Conservation (phyloP, 495 filamentous ascomycete species). For the Friedmanniomyces simplex region DNA sequence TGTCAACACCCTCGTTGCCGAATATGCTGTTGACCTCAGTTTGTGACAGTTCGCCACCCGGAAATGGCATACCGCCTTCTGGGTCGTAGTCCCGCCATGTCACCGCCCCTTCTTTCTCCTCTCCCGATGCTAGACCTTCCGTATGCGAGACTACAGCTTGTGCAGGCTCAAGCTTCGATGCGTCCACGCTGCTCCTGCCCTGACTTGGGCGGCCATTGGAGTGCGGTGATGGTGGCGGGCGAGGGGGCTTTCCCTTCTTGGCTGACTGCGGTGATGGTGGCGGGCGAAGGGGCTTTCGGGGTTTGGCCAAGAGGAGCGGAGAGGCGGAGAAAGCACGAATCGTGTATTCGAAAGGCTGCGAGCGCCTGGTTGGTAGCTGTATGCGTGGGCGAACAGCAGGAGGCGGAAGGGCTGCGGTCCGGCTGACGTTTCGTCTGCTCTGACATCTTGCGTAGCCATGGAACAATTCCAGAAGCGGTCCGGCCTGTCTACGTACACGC, state of each 20-base stretch:
- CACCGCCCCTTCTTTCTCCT: not conserved
- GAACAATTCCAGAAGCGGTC: conserved; percentile 13
- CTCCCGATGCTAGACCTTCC: conserved; percentile 3
- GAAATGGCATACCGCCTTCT: conserved; percentile 21
- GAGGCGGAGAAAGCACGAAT: not conserved
- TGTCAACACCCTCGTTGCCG: conserved; percentile 38
- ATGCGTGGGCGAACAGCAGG: not conserved
- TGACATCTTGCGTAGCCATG: conserved; percentile 7
- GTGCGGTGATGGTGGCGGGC: not conserved
- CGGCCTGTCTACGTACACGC: conserved; percentile 17
- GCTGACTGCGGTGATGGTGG: too few relatives aligned
- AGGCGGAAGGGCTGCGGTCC: not conserved
- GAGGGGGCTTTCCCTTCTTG: not conserved
- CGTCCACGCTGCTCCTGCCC: not conserved
- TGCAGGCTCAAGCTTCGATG: conserved; percentile 8
- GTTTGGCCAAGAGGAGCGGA: not conserved
- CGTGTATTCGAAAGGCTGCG: not conserved
- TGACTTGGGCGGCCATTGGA: not conserved
- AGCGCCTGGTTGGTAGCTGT: not conserved
- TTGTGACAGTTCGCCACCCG: conserved; percentile 14
- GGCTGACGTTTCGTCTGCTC: not conserved
- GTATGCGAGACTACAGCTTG: conserved; percentile 11
- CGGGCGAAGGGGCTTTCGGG: too few relatives aligned
- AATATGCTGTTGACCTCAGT: conserved; percentile 52
- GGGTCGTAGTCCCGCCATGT: conserved; percentile 23